Conservation (phyloP, 176 grass and related monocot species). For the Panicum miliaceum region DNA sequence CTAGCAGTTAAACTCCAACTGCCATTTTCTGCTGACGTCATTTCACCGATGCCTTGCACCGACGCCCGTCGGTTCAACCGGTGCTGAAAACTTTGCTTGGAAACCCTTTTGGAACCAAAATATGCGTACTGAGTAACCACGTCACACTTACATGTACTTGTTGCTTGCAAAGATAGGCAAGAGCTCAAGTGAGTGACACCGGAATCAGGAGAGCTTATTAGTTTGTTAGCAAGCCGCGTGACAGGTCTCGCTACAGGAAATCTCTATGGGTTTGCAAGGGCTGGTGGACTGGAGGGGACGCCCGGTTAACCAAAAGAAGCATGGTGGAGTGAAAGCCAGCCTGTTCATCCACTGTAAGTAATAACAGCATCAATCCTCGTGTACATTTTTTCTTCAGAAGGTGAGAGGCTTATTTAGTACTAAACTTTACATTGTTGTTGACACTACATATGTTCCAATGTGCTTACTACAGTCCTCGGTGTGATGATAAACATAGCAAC, state of each 20-base stretch:
- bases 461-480: conserved; percentile 43
- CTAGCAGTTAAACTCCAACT: too few species aligned
- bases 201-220: background rate
- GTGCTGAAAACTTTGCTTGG: too few species aligned
- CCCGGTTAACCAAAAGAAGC: conserved; percentile 45
- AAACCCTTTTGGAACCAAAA: too few species aligned
- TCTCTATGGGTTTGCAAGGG: conserved; percentile 47
- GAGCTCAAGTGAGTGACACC: background rate
- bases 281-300: conserved; percentile 66
- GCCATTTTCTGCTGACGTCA: too few species aligned
- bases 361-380: background rate
- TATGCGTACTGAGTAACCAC: too few species aligned
- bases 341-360: conserved; percentile 64
- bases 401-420: background rate
- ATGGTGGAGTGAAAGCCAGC: conserved; percentile 66
- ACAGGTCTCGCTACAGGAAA: background rate
- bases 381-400: background rate
- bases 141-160: too few species aligned
- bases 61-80: too few species aligned
- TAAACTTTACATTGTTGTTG: background rate
- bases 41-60: too few species aligned
- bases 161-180: background rate
- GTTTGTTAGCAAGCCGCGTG: background rate
- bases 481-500: conserved; percentile 47
- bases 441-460: background rate